These are phyloP conservation scores for Meyerozyma sp. DNA, from an alignment of 1,139 yeast species.

Conservation along the genomic window DNA sequence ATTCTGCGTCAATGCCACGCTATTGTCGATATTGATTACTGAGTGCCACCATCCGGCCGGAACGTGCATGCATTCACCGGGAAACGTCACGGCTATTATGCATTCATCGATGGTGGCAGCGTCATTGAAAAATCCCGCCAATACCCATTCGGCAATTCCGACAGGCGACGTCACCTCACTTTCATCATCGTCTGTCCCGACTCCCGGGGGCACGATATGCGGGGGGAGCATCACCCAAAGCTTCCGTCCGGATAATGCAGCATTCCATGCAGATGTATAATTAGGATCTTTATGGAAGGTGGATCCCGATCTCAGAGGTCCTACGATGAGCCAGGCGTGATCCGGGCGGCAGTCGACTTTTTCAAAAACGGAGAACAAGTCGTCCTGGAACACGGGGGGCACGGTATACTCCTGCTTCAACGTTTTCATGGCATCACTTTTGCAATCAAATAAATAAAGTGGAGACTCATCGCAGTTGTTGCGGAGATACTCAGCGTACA, in stretches of 20 bases:
- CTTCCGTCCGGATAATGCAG: constrained; percentile 67
- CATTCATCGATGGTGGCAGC: constrained; percentile 43
- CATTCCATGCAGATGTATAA: constrained; percentile 87
- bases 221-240: constrained; percentile 91
- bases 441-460: constrained; percentile 78
- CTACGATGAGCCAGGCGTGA: constrained; percentile 84
- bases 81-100: constrained; percentile 65
- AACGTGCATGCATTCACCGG: constrained; percentile 83
- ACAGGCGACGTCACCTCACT: constrained; percentile 90
- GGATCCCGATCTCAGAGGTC: constrained; percentile 77
- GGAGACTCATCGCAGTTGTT: constrained; percentile 76
- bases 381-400: constrained; percentile 51
- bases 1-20: constrained; percentile 80
- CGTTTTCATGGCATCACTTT: constrained; percentile 55
- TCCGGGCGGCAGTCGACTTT: constrained; percentile 64
- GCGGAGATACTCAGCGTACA: constrained; percentile 58
- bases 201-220: constrained; percentile 74
- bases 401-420: constrained; percentile 49
- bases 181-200: constrained; percentile 68
- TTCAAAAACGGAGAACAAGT: constrained; percentile 40
- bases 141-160: constrained; percentile 87
- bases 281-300: constrained; percentile 94
- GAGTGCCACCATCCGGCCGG: constrained; percentile 98
- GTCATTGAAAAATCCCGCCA: constrained; percentile 75
- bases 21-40: constrained; percentile 76